Base-by-base conservation (phyloP, 2,329 filamentous ascomycete species). In the Neoarthrinium moseri region DNA sequence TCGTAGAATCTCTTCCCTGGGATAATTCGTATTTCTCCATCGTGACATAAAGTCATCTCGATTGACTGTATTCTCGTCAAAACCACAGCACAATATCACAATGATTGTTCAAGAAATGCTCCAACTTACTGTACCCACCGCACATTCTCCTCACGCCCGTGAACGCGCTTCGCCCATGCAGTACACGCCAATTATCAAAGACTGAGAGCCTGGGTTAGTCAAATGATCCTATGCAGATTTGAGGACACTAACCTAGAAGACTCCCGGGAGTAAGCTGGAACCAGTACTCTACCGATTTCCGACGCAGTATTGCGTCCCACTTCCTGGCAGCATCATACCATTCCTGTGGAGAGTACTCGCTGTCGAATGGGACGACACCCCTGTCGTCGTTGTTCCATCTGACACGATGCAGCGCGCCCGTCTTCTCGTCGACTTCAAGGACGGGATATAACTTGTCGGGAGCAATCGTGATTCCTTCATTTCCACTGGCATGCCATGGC, bases 311-410 rank as follows among this genome's bases (percentile, higher is more conserved):
- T 20, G 74, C 68, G 51, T 89, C 75, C 75, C 86, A 97, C 56
- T 82, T 83, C 42, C 80, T 74, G 12, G 91, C 91, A 1, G 92
- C 91, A 17, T 72, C 66, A 62, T 96, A 97, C 91, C 92, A 97
- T 29, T 67, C 61, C 6, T 68, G 64, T 3, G 83, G 73, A 4
- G 73, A 63, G 18, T 70, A 66, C 15, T 75, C 56, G 4, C 64
- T 60, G 5, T 64, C 65, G 58, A 83, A 79, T 12, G 81, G 79
- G 49, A 89, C 75, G 3, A 84, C 77, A 2, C 87, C 89, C 32
- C 94, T 77, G 64, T 97, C 94, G 51, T 90, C 87, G 52, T 91
- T 92, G 65, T 99, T 99, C 94, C 94, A 99, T 44, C 92, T 79
- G 6, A 97, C 75, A 46, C 90, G 85, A 17, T 64, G 61, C 38